Evolutionary conservation across 495 filamentous ascomycete species (phyloP).

Genomic region (Ascobolus immersus): DNA sequence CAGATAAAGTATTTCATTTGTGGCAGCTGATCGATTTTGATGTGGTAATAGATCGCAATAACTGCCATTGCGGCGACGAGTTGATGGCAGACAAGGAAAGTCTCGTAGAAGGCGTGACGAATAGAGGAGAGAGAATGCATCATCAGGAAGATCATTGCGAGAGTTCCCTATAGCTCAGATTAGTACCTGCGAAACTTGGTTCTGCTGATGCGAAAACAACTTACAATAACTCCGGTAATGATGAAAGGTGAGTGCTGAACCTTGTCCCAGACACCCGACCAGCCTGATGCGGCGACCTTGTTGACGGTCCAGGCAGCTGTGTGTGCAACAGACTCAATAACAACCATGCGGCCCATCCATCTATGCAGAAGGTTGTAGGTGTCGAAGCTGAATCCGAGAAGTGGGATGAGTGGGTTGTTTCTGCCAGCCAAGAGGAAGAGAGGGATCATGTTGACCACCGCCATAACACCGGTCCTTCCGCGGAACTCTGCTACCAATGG

Average conservation of each 20-base stretch:
- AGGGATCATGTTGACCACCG: slow-evolving; percentile 58
- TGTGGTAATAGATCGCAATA: slow-evolving; percentile 46
- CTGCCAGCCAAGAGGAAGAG: slow-evolving; percentile 39
- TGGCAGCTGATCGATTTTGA: slow-evolving; percentile 30
- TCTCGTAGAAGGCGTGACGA: slow-evolving; percentile 88
- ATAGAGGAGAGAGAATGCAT: slow-evolving; percentile 44
- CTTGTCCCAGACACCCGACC: slow-evolving; percentile 26
- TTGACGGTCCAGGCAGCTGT: slow-evolving; percentile 37
- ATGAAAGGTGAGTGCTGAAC: slow-evolving; percentile 31
- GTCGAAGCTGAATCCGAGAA: slow-evolving; percentile 27
- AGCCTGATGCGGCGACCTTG: slow-evolving; percentile 34
- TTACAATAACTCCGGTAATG: slow-evolving; percentile 28
- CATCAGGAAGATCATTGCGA: slow-evolving; percentile 32
- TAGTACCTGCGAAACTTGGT: neutral
- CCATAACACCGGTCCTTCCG: slow-evolving; percentile 50
- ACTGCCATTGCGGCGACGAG: slow-evolving; percentile 35
- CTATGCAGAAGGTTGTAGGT: slow-evolving; percentile 60
- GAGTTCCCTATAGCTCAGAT: slow-evolving; percentile 17
- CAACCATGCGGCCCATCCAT: slow-evolving; percentile 52
- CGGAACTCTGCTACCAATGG: slow-evolving; percentile 35
- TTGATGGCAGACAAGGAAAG: slow-evolving; percentile 67
- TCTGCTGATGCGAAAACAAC: slow-evolving; percentile 6
- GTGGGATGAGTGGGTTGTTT: slow-evolving; percentile 39
- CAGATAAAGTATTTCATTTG: slow-evolving; percentile 41
- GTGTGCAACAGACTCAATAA: slow-evolving; percentile 37